phyloP scores from a whole-genome alignment of 139 green algal species.

The Ettlia oleoabundans region DNA sequence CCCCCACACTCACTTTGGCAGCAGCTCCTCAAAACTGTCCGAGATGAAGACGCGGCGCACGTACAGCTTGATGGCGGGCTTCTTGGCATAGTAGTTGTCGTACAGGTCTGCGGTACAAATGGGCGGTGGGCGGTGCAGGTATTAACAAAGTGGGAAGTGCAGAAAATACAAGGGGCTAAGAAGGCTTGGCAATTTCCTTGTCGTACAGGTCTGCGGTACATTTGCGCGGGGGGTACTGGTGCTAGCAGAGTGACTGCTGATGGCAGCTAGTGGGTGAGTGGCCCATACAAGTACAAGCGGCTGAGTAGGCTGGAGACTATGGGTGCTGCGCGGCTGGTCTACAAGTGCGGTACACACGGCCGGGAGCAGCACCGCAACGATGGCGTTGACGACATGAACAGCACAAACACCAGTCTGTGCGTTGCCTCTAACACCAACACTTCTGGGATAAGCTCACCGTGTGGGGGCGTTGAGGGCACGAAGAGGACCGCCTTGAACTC shows the following conservation, averaged over 20 bases:
- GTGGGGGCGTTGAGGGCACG: slow-evolving; percentile 72
- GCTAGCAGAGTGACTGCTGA: not conserved
- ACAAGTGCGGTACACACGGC: too few relatives aligned
- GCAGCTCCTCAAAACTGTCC: slow-evolving; percentile 91
- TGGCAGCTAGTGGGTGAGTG: too few relatives aligned
- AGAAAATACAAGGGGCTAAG: too few relatives aligned
- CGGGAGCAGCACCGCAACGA: too few relatives aligned
- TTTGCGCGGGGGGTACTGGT: too few relatives aligned
- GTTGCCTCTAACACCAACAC: not conserved
- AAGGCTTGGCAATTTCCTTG: too few relatives aligned
- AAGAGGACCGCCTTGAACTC: slow-evolving; percentile 98
- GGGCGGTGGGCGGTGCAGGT: not conserved
- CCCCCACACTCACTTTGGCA: slow-evolving; percentile 54
- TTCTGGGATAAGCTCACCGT: not conserved
- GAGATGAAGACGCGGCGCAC: slow-evolving; percentile 96
- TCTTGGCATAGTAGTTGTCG: slow-evolving; percentile 94
- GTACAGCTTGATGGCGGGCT: slow-evolving; percentile 89
- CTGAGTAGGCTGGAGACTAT: too few relatives aligned
- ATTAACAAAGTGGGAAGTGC: not conserved
- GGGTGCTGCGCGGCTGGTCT: too few relatives aligned
- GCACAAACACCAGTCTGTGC: not conserved
- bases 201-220: not conserved
- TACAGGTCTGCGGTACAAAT: slow-evolving; percentile 33
- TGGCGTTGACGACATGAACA: not conserved
- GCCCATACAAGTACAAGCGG: too few relatives aligned